Conservation (phyloP, 2,329 filamentous ascomycete species). For the Pyrenophora seminiperda region DNA sequence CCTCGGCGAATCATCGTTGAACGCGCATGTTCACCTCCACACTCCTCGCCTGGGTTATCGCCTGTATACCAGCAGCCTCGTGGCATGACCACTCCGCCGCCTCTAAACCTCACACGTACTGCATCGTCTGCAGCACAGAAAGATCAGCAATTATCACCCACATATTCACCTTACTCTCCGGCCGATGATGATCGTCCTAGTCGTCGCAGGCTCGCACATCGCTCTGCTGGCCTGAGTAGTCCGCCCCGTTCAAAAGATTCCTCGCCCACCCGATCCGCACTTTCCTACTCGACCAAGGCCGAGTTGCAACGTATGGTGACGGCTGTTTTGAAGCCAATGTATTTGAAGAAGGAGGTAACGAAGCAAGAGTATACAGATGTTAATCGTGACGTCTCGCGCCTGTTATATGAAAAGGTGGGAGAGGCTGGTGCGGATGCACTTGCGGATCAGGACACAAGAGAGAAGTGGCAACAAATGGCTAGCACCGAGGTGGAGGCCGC, state of each 20-base stretch:
- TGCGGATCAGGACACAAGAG: conserved; percentile 66
- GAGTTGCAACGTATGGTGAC: conserved; percentile 90
- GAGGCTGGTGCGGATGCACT: conserved; percentile 57
- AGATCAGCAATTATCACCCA: conserved; percentile 66
- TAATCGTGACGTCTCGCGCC: conserved; percentile 86
- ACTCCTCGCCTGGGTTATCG: conserved; percentile 70
- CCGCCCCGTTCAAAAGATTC: conserved; percentile 62
- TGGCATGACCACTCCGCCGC: conserved; percentile 72
- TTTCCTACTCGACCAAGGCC: conserved; percentile 84
- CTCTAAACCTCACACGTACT: conserved; percentile 62
- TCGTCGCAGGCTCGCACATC: conserved; percentile 36
- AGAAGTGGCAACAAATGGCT: conserved; percentile 76
- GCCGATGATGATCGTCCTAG: conserved; percentile 49
- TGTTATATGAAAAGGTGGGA: conserved; percentile 74
- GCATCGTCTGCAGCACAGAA: conserved; percentile 60
- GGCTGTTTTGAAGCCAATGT: conserved; percentile 78
- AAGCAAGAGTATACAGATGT: conserved; percentile 92
- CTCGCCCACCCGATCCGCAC: conserved; percentile 68
- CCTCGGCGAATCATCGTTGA: conserved; percentile 51
- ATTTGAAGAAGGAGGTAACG: conserved; percentile 76
- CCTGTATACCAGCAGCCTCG: conserved; percentile 71
- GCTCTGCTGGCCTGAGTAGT: conserved; percentile 45
- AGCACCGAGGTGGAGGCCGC: conserved; percentile 78
- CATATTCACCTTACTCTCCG: conserved; percentile 70
- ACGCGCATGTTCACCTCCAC: conserved; percentile 50